phyloP scores from a whole-genome alignment of 1,284 basidiomycete genomes.

The Trichosporon asahii region DNA sequence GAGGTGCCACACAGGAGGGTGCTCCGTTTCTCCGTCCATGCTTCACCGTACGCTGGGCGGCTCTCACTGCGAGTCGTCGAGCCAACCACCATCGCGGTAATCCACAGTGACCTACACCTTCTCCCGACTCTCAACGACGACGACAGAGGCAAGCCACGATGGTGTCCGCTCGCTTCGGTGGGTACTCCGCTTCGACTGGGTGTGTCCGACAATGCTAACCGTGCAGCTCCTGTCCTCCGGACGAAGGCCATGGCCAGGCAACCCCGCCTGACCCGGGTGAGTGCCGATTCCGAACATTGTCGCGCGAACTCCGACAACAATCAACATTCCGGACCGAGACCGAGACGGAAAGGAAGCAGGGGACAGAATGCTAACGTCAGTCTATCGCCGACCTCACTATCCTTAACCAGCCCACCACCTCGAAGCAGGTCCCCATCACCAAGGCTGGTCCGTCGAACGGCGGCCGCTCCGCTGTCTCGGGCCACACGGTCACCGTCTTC shows the following conservation, averaged over 20 bases:
- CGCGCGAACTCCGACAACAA: neutral
- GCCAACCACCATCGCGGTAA: constrained; percentile 13
- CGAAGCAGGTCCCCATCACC: constrained; percentile 61
- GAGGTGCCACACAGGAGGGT: constrained; percentile 1
- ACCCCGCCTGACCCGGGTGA: constrained; percentile 24
- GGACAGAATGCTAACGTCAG: constrained; percentile 30
- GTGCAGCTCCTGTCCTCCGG: constrained; percentile 36
- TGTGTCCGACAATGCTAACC: constrained; percentile 12
- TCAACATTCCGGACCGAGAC: neutral
- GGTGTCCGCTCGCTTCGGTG: constrained; percentile 37
- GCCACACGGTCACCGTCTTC: constrained; percentile 93
- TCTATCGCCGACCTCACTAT: constrained; percentile 48
- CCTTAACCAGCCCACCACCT: constrained; percentile 32
- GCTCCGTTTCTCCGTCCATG: constrained; percentile 8
- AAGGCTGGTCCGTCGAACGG: constrained; percentile 65
- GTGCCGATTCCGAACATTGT: neutral
- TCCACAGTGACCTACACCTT: constrained; percentile 10
- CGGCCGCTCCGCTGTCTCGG: constrained; percentile 80
- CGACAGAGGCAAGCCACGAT: constrained; percentile 26
- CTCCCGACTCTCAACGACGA: constrained; percentile 10
- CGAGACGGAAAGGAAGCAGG: neutral
- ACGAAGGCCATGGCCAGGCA: constrained; percentile 26
- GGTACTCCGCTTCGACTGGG: neutral
- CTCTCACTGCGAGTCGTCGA: constrained; percentile 5
- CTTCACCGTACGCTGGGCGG: neutral